These are phyloP conservation scores for Paramecium caudatum DNA, from an alignment of 73 alveolate species.

Conservation along the genomic window DNA sequence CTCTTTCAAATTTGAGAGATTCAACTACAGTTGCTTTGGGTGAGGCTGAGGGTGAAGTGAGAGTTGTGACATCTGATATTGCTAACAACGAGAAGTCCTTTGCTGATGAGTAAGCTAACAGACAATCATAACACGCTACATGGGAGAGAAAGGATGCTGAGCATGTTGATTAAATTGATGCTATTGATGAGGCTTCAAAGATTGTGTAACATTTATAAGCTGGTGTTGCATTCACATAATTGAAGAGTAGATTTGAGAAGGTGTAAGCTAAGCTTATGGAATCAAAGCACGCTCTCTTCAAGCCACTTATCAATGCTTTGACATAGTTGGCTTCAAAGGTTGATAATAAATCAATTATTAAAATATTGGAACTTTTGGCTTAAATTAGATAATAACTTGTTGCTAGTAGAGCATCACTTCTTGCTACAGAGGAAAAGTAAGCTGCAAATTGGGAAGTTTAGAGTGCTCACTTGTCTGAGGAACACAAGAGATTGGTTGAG, in stretches of 20 bases:
- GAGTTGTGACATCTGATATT: constrained; percentile 64
- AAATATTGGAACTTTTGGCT: constrained; percentile 62
- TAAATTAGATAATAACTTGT: constrained; percentile 65
- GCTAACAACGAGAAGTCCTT: constrained; percentile 63
- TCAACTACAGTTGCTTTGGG: constrained; percentile 62
- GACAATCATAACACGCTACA: constrained; percentile 47
- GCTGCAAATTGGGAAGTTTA: constrained; percentile 61
- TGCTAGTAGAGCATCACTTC: constrained; percentile 65
- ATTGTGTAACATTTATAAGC: constrained; percentile 68
- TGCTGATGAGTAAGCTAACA: constrained; percentile 16
- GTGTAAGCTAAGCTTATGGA: constrained; percentile 56
- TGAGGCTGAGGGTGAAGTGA: constrained; percentile 66
- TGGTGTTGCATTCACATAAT: constrained; percentile 67
- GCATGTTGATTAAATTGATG: constrained; percentile 60
- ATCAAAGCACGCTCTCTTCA: constrained; percentile 52
- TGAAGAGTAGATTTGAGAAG: constrained; percentile 66
- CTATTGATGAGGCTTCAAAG: constrained; percentile 66
- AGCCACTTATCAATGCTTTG: constrained; percentile 60
- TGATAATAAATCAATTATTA: constrained; percentile 53
- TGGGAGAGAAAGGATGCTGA: constrained; percentile 64
- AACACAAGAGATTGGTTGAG: constrained; percentile 66
- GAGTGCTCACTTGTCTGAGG: constrained; percentile 41
- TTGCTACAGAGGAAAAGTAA: constrained; percentile 63
- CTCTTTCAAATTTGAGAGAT: constrained; percentile 51
- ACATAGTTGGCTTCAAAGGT: constrained; percentile 65